Conservation (phyloP, 1,284 basidiomycete genomes). For the Leucoagaricus sp. region DNA sequence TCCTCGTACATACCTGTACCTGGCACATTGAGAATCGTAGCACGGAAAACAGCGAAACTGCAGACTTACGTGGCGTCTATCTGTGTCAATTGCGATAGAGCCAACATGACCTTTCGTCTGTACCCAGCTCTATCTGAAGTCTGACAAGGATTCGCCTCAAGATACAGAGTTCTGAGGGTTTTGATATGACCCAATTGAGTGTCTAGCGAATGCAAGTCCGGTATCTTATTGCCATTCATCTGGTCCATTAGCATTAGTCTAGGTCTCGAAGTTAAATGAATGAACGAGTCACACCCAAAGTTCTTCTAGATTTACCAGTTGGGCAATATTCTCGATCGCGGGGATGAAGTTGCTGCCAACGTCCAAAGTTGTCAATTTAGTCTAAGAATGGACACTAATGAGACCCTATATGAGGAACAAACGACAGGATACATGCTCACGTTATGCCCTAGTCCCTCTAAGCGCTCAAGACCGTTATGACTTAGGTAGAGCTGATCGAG, state of each 20-base stretch:
- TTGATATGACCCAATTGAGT: conserved; percentile 69
- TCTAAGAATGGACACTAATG: conserved; percentile 39
- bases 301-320: conserved; percentile 80
- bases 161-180: conserved; percentile 86
- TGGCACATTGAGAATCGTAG: conserved; percentile 3
- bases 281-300: conserved; percentile 75
- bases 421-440: conserved; percentile 41
- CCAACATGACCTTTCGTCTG: conserved; percentile 87
- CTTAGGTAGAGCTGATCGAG: conserved; percentile 94
- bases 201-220: conserved; percentile 69
- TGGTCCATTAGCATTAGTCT: conserved; percentile 31
- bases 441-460: conserved; percentile 89
- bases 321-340: conserved; percentile 79
- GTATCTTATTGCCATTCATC: conserved; percentile 89
- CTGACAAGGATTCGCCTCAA: conserved; percentile 95
- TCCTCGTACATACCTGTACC: conserved; percentile 19
- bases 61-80: conserved; percentile 88
- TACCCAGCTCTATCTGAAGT: conserved; percentile 77
- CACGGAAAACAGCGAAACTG: not conserved
- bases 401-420: not conserved
- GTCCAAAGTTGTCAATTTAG: conserved; percentile 85
- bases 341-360: conserved; percentile 85
- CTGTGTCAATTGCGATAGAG: conserved; percentile 88
- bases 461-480: conserved; percentile 85
- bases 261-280: not conserved